Evolutionary conservation across 2,329 filamentous ascomycete genomes (phyloP), one percentile per base, ranked within the genome.

Genomic region (Saccharata proteae): DNA sequence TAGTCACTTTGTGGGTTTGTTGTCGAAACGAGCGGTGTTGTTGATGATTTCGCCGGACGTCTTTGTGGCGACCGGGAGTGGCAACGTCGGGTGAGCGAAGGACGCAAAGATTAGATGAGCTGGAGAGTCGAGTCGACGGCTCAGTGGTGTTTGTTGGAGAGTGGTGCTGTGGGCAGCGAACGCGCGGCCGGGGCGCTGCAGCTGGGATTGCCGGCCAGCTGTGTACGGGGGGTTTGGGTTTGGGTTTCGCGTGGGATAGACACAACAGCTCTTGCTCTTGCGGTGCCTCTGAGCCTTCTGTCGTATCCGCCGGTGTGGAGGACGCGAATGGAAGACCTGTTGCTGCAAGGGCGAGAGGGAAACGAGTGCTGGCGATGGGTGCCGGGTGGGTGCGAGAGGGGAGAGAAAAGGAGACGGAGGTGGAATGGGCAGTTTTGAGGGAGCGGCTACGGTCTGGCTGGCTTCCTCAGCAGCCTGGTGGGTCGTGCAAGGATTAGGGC

Each of bases 371-470:
- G 27, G 21, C 7, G 7, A 16, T n/a, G 29, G 15, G 12, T 16
- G 21, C 6, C 13, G 16, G 24, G 30, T 21, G 16, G 34, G 34
- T 32, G 28, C 33, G 33, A 37, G 37, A 36, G 24, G 12, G 26
- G 35, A 35, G 26, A 19, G 26, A 34, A 34, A 37, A 33, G 21
- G 33, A 30, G n/a, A n/a, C n/a, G 29, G 23, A 36, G 26, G 18
- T 37, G 31, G 37, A 34, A 33, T 29, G 29, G 34, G 25, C 34
- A 36, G 23, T 30, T 35, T 35, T 35, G 33, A 35, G 33, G 33
- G 26, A 14, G 26, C 26, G 26, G 13, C 16, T 28, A n/a, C 28
- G 23, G 33, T 21, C 26, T n/a, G n/a, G n/a, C n/a, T n/a, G n/a
- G n/a, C n/a, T n/a, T n/a, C n/a, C n/a, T n/a, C n/a, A n/a, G n/a